Conservation (phyloP, 2,329 filamentous ascomycete species). For the Claviceps lovelessii region DNA sequence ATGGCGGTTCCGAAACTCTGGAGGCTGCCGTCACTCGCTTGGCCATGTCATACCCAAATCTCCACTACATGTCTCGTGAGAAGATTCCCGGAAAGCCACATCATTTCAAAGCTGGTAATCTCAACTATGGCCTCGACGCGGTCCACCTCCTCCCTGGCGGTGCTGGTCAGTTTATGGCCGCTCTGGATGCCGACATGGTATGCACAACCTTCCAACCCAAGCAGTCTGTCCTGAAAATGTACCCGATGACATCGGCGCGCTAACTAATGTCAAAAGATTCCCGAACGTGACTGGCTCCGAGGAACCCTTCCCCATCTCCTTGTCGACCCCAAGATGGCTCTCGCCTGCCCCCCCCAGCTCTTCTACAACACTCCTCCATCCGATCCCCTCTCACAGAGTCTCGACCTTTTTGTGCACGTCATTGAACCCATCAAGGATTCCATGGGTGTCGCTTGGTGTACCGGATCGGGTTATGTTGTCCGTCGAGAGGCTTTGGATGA, state of each 20-base stretch:
- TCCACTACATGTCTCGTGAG: slow-evolving; percentile 37
- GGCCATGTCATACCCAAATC: slow-evolving; percentile 28
- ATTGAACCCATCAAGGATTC: slow-evolving; percentile 36
- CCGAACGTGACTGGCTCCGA: slow-evolving; percentile 45
- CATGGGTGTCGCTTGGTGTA: slow-evolving; percentile 46
- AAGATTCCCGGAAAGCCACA: slow-evolving; percentile 34
- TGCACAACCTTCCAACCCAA: slow-evolving; percentile 1
- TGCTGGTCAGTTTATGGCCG: slow-evolving; percentile 44
- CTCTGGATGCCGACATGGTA: slow-evolving; percentile 52
- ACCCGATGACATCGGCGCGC: no score
- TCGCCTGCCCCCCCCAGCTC: slow-evolving; percentile 46
- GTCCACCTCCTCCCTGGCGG: slow-evolving; percentile 37
- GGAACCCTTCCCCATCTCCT: slow-evolving; percentile 45
- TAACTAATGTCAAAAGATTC: slow-evolving; percentile 30
- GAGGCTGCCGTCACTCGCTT: slow-evolving; percentile 24
- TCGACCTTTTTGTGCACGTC: slow-evolving; percentile 44
- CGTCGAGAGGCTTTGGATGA: slow-evolving; percentile 44
- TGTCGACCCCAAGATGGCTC: slow-evolving; percentile 40
- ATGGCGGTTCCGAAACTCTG: slow-evolving; percentile 32
- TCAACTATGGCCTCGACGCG: slow-evolving; percentile 44
- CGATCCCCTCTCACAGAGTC: slow-evolving; percentile 43
- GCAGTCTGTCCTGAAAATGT: no score
- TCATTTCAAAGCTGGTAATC: slow-evolving; percentile 51
- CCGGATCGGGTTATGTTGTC: slow-evolving; percentile 47
- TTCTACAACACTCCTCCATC: slow-evolving; percentile 48